Evolutionary conservation across 495 filamentous ascomycete genomes (phyloP).

Genomic region (Barbatosphaeria neglecta): DNA sequence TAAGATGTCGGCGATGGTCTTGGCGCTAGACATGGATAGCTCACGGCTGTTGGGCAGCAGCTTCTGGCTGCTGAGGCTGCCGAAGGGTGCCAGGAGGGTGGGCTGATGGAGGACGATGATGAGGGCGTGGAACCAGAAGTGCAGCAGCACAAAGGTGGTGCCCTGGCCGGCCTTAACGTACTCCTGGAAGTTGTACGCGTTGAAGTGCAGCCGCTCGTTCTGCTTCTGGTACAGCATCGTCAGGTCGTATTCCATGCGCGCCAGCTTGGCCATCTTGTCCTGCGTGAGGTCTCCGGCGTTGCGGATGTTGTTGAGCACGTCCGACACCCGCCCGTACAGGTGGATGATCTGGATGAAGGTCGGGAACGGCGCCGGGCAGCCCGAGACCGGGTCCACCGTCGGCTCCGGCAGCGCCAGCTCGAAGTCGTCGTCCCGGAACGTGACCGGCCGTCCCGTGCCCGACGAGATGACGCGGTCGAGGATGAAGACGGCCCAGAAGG

Average conservation of each 20-base stretch:
- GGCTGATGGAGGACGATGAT: constrained; percentile 79
- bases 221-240: constrained; percentile 69
- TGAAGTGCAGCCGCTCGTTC: constrained; percentile 62
- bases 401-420: constrained; percentile 59
- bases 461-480: constrained; percentile 77
- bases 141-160: constrained; percentile 74
- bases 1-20: constrained; percentile 77
- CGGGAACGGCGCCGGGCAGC: constrained; percentile 67
- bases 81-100: constrained; percentile 65
- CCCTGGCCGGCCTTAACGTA: constrained; percentile 68
- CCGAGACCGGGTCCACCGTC: constrained; percentile 44
- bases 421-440: constrained; percentile 69
- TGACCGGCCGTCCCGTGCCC: constrained; percentile 69
- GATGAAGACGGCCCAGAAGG: constrained; percentile 80
- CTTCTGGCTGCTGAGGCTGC: constrained; percentile 47
- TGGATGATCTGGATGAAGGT: constrained; percentile 71
- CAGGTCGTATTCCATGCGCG: constrained; percentile 63
- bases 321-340: constrained; percentile 70
- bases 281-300: constrained; percentile 61
- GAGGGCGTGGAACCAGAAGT: constrained; percentile 84
- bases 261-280: constrained; percentile 56
- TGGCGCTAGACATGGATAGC: constrained; percentile 76
- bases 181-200: constrained; percentile 62
- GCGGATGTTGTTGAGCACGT: constrained; percentile 72
- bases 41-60: constrained; percentile 67